Evolutionary conservation across 179 eudicot species (phyloP), one percentile per base, ranked within the genome.

Genomic region (Camellia oleifera): DNA sequence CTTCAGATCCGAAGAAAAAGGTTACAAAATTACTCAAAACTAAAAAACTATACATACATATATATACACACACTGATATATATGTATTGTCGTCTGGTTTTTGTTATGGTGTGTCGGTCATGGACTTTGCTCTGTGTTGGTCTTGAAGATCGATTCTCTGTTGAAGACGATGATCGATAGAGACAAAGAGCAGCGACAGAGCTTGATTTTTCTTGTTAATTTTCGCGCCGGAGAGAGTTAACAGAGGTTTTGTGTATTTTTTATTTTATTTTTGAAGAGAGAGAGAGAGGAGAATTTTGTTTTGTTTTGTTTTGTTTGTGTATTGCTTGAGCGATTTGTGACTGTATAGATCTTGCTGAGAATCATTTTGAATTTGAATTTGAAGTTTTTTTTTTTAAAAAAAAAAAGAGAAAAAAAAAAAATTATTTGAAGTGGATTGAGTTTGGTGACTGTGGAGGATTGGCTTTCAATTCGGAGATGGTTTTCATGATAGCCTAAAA

Each of bases 1-100:
- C 88, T 79, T 83, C 91, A 90, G 92, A 91, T 91, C 93, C 95
- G 86, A 90, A 90, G 90, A 85, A 90, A 88, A 83, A 83, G 94
- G 92, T 86, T 54, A 48, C 52, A 48, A 48, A 48, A 48, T 4
- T 48, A 48, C 52, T 48, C 7, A 4, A 48, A 48, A 48, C 82
- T 81, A 72, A 7, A 71, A 48, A 48, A 20, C 45, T 42, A 7
- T 9, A 40, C 4, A 17, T 14, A 75, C 17, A 57, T 17, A 15
- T 4, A 26, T 42, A 57, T 4, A 3, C 17, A 72, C 8, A 63
- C 7, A 7, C 40, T 7, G 18, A 17, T 23, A 62, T 12, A 13
- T 40, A 50, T 46, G 26, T 20, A 4, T 32, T 6, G 23, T 26
- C 46, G 58, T 64, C 61, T 77, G 71, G 72, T 6, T 20, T 32